Conservation (phyloP, 2,329 filamentous ascomycete species). For the Sordariomycetes sp. region DNA sequence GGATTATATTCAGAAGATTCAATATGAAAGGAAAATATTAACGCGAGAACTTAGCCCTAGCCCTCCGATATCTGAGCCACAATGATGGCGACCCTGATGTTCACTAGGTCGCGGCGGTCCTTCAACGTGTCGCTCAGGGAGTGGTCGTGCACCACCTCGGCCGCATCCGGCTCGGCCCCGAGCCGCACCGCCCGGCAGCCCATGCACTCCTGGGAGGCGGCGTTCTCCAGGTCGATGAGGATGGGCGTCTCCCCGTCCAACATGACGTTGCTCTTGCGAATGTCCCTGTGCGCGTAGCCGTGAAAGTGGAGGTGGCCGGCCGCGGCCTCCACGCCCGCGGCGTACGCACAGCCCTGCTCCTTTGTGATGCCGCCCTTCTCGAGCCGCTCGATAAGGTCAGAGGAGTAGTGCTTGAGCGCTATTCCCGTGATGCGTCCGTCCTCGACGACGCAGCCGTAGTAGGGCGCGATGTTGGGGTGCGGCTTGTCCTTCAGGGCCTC, state of each 20-base stretch:
- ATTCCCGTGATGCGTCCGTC: slow-evolving; percentile 14
- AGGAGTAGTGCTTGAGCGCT: slow-evolving; percentile 10
- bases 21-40: too few species aligned
- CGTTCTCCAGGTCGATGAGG: slow-evolving; percentile 24
- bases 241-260: slow-evolving; percentile 18
- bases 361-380: background rate
- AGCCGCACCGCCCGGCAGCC: too few species aligned
- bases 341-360: slow-evolving; percentile 1
- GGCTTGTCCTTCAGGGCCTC: slow-evolving; percentile 10
- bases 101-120: too few species aligned
- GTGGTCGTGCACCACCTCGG: too few species aligned
- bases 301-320: slow-evolving; percentile 20
- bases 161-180: too few species aligned
- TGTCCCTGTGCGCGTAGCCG: slow-evolving; percentile 21
- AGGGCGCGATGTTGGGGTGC: slow-evolving; percentile 16
- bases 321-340: slow-evolving; percentile 8
- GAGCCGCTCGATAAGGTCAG: slow-evolving; percentile 5
- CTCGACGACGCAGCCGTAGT: slow-evolving; percentile 15
- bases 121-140: too few species aligned
- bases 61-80: too few species aligned
- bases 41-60: too few species aligned
- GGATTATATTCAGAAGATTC: too few species aligned
- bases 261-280: slow-evolving; percentile 20
- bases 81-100: too few species aligned
- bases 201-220: too few species aligned